Evolutionary conservation across 768 basidiomycete genomes (phyloP), one percentile per base, ranked within the genome.

Genomic region (Amanita exitialis): DNA sequence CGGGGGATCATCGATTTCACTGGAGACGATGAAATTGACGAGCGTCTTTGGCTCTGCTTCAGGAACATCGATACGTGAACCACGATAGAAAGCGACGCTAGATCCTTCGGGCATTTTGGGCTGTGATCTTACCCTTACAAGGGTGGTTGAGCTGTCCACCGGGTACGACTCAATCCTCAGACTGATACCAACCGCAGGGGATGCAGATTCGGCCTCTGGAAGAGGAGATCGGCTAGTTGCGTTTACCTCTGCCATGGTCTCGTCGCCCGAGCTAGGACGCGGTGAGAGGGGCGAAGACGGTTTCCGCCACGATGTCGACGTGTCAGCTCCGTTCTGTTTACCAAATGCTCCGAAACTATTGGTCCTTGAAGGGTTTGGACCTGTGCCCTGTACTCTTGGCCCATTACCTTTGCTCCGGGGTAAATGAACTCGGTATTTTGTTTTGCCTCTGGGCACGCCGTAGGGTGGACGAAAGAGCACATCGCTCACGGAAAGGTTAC

Each of bases 11-110:
- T 89, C 87, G 48, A 91, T 61, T 64, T 91, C 90, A 59, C 88
- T 90, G 50, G 70, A 77, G 41, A 91, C 85, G 43, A 82, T 86
- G 67, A 92, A 92, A 55, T 77, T 81, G 52, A 90, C 84, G 8
- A 71, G 56, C 13, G 71, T 61, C 49, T 72, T 75, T 3, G 72
- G 57, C 57, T 79, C 76, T 34, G 67, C 66, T 51, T 69, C 71
- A 28, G 75, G 70, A 13, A 65, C 63, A 50, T 80, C 77, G 34
- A 79, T 72, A 28, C 74, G 72, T 6, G 78, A 78, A 60, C 80
- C 77, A 35, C 84, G 82, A 63, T 82, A 82, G 65, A 86, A 86
- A 32, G 81, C 86, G 49, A 89, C 82, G 37, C 74, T 76, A 42
- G 83, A 80, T 18, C 85, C 86, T 47, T 69, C 77, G 44, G 85